Evolutionary conservation across 1,284 basidiomycete species (phyloP).

Genomic region (Rhodotorula sp.): DNA sequence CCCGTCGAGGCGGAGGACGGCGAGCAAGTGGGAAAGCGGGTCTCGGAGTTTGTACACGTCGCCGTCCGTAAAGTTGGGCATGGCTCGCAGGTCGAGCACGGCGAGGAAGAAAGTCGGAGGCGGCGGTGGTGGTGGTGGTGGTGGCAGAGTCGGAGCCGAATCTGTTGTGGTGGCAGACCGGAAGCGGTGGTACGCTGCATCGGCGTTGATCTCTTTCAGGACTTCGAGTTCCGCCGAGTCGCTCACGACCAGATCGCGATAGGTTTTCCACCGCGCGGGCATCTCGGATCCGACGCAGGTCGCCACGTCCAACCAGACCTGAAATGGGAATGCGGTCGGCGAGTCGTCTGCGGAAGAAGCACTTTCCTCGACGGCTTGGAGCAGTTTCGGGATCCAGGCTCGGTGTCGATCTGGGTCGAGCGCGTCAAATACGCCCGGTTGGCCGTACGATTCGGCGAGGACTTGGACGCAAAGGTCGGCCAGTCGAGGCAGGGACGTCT

Average conservation of each 20-base stretch:
- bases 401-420: slow-evolving; percentile 14
- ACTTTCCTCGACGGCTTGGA: neutral
- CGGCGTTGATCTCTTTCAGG: slow-evolving; percentile 17
- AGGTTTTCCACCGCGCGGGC: slow-evolving; percentile 15
- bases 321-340: slow-evolving; percentile 12
- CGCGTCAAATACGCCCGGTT: slow-evolving; percentile 1
- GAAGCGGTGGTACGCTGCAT: neutral
- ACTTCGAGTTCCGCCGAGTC: slow-evolving; percentile 14
- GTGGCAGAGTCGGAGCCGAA: neutral
- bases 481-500: slow-evolving; percentile 13
- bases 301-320: slow-evolving; percentile 26
- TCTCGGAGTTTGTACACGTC: slow-evolving; percentile 28
- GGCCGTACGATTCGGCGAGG: slow-evolving; percentile 17
- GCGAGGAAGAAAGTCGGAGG: slow-evolving; percentile 31
- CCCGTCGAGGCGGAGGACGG: slow-evolving; percentile 27
- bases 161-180: neutral
- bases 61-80: slow-evolving; percentile 16
- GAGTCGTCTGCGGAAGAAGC: neutral
- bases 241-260: slow-evolving; percentile 20
- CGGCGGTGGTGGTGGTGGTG: neutral
- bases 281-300: slow-evolving; percentile 1
- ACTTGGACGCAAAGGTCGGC: slow-evolving; percentile 12
- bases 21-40: slow-evolving; percentile 24
- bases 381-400: neutral
- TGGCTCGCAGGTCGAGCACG: slow-evolving; percentile 25